Base-by-base conservation (phyloP, 805 yeast genomes). In the Brettanomyces naardenensis region DNA sequence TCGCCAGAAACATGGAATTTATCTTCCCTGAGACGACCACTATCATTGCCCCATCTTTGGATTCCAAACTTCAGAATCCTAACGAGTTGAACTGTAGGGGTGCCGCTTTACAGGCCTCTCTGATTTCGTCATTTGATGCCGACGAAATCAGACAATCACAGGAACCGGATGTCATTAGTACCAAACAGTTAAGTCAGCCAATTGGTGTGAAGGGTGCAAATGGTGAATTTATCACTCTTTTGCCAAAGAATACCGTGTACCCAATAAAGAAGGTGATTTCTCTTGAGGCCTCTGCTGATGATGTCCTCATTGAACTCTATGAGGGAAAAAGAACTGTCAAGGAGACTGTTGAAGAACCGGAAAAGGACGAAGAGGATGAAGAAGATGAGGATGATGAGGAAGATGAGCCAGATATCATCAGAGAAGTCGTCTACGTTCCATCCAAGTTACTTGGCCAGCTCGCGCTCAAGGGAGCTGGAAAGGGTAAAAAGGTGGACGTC, bases 21-120 rank as follows among this genome's bases (percentile, higher is more conserved):
- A 53, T 87, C 36, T 90, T 90, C 77, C 95, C 95, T 46, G 92
- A 83, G 60, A 59, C 80, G 34, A 79, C 87, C 39, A 73, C 67
- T 37, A 72, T 89, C 38, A 68, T 78, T 44, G 79, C 97, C 19
- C 95, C 97, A 47, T 65, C 81, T 26, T 55, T 71, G 44, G 90
- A 85, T 59, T 51, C 83, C 44, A 87, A 86, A 64, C 84, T 92
- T 40, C 58, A 79, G 44, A 76, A 85, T 65, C 97, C 98, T 43
- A 80, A 85, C 56, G 97, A 92, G 68, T 71, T 88, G 54, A 69
- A 82, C 47, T 80, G 95, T 47, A 80, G 94, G 56, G 98, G 98
- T 65, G 94, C 96, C 42, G 96, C 97, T 45, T 73, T 90, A 59
- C 97, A 92, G 72, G 98, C 96, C 36, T 78, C 95, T 28, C 69